phyloP scores from a whole-genome alignment of 371 early-diverging fungal species.

The Mortierella sp. region DNA sequence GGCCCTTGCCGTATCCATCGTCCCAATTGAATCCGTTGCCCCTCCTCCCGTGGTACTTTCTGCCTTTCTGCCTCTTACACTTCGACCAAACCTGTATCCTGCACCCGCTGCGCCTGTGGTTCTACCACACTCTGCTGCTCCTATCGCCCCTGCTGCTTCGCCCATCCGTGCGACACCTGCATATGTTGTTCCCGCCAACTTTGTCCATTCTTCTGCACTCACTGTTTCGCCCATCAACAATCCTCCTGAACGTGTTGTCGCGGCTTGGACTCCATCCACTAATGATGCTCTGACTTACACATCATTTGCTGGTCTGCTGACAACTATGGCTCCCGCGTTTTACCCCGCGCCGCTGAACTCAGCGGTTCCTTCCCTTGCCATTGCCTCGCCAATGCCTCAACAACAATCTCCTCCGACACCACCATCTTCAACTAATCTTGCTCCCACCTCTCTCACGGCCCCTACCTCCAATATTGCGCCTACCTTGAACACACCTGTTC shows the following conservation, averaged over 20 bases:
- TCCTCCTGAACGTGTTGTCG: neutral
- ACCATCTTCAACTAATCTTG: neutral
- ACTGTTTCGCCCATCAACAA: neutral
- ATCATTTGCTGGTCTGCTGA: constrained; percentile 41
- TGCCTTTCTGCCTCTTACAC: neutral
- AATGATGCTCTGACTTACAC: constrained; percentile 42
- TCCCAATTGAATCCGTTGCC: neutral
- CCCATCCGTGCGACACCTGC: neutral
- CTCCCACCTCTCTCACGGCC: neutral
- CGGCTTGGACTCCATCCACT: constrained; percentile 6
- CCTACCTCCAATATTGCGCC: neutral
- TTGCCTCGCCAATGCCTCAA: neutral
- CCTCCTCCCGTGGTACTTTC: neutral
- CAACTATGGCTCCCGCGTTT: constrained; percentile 36
- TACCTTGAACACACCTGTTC: neutral
- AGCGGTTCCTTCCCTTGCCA: neutral
- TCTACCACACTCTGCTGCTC: neutral
- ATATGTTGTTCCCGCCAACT: neutral
- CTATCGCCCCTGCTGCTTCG: neutral
- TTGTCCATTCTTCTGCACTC: neutral
- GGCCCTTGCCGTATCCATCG: neutral
- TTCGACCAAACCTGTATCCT: neutral
- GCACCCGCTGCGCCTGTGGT: neutral
- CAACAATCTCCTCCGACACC: neutral
- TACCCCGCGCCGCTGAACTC: constrained; percentile 23